Conservation (phyloP, 768 basidiomycete genomes). For the Chalciporus pseudorubinellus region DNA sequence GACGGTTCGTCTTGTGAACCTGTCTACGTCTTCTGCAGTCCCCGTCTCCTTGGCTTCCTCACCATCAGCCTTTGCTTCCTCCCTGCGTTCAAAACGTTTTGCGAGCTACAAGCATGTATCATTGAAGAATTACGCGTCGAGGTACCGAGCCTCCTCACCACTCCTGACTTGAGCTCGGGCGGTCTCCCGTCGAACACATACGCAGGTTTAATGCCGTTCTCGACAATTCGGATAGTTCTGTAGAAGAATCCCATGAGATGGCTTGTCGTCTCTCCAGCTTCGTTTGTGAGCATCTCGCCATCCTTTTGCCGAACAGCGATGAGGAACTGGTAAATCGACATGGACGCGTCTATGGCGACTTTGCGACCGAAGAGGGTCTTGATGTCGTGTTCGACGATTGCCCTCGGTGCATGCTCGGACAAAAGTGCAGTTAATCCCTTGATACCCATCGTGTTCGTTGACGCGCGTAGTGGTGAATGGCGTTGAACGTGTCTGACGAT, state of each 20-base stretch:
- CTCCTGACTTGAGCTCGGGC: conserved; percentile 94
- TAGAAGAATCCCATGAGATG: conserved; percentile 99
- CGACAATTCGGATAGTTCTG: conserved; percentile 94
- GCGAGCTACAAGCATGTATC: conserved; percentile 59
- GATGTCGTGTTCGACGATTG: conserved; percentile 89
- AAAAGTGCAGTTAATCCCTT: conserved; percentile 92
- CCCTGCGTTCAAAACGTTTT: conserved; percentile 88
- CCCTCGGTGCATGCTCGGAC: conserved; percentile 83
- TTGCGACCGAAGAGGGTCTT: conserved; percentile 98
- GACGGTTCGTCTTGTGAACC: conserved; percentile 85
- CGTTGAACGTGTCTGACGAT: not conserved
- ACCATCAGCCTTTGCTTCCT: conserved; percentile 91
- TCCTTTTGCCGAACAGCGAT: conserved; percentile 97
- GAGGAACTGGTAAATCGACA: conserved; percentile 96
- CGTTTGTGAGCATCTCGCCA: conserved; percentile 95
- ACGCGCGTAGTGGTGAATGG: not conserved
- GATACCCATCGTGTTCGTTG: conserved; percentile 67
- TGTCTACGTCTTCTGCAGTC: conserved; percentile 91
- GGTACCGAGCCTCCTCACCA: conserved; percentile 56
- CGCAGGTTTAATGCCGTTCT: conserved; percentile 97
- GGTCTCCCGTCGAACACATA: conserved; percentile 99
- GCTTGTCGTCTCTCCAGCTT: conserved; percentile 97
- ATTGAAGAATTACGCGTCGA: not conserved
- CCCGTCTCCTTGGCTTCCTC: conserved; percentile 97
- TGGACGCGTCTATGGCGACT: conserved; percentile 97